phyloP scores from a whole-genome alignment of 2,329 filamentous ascomycete genomes.

The Cercospora berteroae region DNA sequence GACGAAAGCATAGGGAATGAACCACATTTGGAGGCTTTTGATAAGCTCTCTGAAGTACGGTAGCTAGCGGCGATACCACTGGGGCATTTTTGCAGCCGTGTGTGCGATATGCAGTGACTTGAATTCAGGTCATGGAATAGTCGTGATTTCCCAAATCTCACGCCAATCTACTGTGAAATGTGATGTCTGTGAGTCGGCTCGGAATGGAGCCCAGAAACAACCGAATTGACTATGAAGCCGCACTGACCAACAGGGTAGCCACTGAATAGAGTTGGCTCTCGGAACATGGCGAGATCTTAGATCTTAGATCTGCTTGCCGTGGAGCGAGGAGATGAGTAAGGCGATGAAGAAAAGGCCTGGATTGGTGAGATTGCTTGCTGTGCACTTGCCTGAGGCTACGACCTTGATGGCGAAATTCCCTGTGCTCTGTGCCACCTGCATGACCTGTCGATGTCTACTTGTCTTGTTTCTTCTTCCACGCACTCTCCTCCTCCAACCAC shows the following conservation, averaged over 20 bases:
- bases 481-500: constrained; percentile 52
- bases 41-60: constrained; percentile 2
- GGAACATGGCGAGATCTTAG: not conserved
- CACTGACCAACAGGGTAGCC: not conserved
- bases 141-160: not conserved
- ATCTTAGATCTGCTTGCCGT: not conserved
- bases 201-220: not conserved
- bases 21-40: constrained; percentile 8
- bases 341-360: not conserved
- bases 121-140: constrained; percentile 5
- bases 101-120: constrained; percentile 11
- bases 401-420: not conserved
- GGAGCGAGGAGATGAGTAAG: not conserved
- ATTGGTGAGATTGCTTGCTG: not conserved
- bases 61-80: constrained; percentile 6
- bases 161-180: no score
- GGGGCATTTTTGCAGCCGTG: constrained; percentile 4
- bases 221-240: not conserved
- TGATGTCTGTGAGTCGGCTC: no score
- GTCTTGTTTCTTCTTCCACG: constrained; percentile 33
- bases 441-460: not conserved
- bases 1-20: not conserved
- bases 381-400: not conserved
- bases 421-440: no score
- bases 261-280: not conserved